Evolutionary conservation across 768 basidiomycete species (phyloP), one percentile per base, ranked within the genome.

Genomic region (Naganishia onofrii): DNA sequence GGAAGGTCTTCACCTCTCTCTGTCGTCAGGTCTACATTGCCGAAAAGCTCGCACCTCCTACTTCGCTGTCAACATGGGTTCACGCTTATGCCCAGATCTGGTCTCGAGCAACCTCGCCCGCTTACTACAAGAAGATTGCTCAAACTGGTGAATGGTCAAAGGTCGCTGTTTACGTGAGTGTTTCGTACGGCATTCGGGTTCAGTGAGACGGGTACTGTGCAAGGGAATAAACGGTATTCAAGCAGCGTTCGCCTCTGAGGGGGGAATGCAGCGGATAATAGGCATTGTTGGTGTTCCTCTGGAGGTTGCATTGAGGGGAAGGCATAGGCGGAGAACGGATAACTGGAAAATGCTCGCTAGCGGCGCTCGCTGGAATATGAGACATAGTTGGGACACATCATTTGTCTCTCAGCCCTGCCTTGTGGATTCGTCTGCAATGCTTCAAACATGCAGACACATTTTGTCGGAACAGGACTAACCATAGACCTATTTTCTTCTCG

Each of bases 11-110:
- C 68, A 72, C 73, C 60, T 79, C 80, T 17, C 71, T 82, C 60
- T 72, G 69, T 64, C 71, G 74, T 57, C 81, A 82, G 74, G 78
- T 82, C 56, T 82, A 80, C 77, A 67, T 79, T 57, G 78, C 77
- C 65, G 80, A 82, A 71, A 75, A 77, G 64, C 73, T 82, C 44
- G 76, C 79, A 42, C 78, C 78, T 53, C 81, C 81, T 32, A 76
- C 76, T 52, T 74, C 77, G 52, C 48, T 79, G 52, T 53, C 67
- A 51, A 70, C 76, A 46, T 76, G 79, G 75, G 70, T 78, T 34
- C 71, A 72, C 70, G 79, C 78, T 15, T 81, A 78, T 70, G 71
- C 79, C 32, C 68, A 74, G 48, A 76, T 80, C 70, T 78, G 69
- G 68, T 55, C 74, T n/a, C 72, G 71, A 58, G 81, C 74, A 3